Evolutionary conservation across 805 yeast genomes (phyloP).

Genomic region (Spathaspora arborariae): DNA sequence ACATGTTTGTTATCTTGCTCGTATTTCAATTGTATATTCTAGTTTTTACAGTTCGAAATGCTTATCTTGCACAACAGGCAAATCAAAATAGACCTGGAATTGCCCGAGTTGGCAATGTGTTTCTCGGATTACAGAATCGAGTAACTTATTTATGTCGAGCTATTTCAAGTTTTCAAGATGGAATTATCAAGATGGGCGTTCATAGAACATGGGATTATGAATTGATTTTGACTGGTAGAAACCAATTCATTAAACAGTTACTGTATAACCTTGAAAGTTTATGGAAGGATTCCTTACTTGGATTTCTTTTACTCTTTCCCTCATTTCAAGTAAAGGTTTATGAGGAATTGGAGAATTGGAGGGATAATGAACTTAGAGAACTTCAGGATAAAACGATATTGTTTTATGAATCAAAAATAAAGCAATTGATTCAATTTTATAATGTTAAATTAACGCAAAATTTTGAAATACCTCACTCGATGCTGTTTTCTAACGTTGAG

Average conservation of each 20-base stretch:
- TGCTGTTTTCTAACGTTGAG: not conserved
- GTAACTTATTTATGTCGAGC: not conserved
- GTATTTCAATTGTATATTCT: slow-evolving; percentile 5
- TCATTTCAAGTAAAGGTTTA: slow-evolving; percentile 11
- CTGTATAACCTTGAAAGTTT: slow-evolving; percentile 11
- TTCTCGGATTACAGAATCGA: not conserved
- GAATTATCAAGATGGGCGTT: slow-evolving; percentile 13
- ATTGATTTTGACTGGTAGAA: slow-evolving; percentile 9
- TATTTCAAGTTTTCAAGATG: slow-evolving; percentile 6
- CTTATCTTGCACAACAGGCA: not conserved
- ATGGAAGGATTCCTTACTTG: slow-evolving; percentile 17
- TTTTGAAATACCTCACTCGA: slow-evolving; percentile 7
- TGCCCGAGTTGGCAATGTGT: not conserved
- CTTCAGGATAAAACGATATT: slow-evolving; percentile 9
- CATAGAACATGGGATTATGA: slow-evolving; percentile 22
- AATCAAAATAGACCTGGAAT: not conserved
- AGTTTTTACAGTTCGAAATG: slow-evolving; percentile 5
- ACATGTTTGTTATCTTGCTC: not conserved
- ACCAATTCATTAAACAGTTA: slow-evolving; percentile 5
- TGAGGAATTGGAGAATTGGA: slow-evolving; percentile 15
- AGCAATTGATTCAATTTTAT: slow-evolving; percentile 9
- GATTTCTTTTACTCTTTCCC: slow-evolving; percentile 15
- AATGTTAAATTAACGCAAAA: slow-evolving; percentile 4
- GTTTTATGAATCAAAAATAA: slow-evolving; percentile 6
- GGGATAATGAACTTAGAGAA: slow-evolving; percentile 14